These are phyloP conservation scores for Apiotrichum siamense DNA, from an alignment of 1,284 basidiomycete genomes.

Conservation along the genomic window DNA sequence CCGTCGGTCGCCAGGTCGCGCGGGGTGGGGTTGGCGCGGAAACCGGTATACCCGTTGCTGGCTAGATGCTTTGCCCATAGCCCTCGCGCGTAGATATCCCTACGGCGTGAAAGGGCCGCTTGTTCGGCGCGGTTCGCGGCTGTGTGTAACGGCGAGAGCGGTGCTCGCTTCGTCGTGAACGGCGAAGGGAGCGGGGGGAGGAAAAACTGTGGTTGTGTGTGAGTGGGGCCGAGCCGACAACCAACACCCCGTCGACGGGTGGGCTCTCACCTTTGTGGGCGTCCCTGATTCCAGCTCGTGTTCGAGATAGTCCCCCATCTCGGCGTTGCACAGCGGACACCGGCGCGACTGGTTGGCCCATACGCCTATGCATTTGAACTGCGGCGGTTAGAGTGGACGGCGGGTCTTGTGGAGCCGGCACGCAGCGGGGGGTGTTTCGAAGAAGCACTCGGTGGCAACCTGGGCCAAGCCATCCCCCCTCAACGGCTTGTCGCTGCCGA, in stretches of 20 bases:
- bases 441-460: too few relatives aligned
- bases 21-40: slow-evolving; percentile 72
- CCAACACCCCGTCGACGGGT: not conserved
- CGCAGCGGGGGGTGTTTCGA: too few relatives aligned
- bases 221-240: too few relatives aligned
- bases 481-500: too few relatives aligned
- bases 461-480: too few relatives aligned
- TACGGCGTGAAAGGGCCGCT: slow-evolving; percentile 49
- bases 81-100: slow-evolving; percentile 65
- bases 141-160: slow-evolving; percentile 1
- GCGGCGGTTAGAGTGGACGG: not conserved
- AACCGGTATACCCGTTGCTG: slow-evolving; percentile 72
- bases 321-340: slow-evolving; percentile 73
- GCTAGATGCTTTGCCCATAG: slow-evolving; percentile 84
- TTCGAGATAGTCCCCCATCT: slow-evolving; percentile 68
- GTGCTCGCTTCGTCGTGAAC: slow-evolving; percentile 6
- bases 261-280: slow-evolving; percentile 38
- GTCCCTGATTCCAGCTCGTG: slow-evolving; percentile 53
- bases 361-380: slow-evolving; percentile 75
- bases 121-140: not conserved
- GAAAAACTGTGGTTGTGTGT: slow-evolving; percentile 54
- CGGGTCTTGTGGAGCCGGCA: not conserved
- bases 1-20: slow-evolving; percentile 49
- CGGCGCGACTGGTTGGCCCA: slow-evolving; percentile 63
- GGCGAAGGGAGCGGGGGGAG: slow-evolving; percentile 56